Base-by-base conservation (phyloP, 257 asterid species). In the Salvia miltiorrhiza region DNA sequence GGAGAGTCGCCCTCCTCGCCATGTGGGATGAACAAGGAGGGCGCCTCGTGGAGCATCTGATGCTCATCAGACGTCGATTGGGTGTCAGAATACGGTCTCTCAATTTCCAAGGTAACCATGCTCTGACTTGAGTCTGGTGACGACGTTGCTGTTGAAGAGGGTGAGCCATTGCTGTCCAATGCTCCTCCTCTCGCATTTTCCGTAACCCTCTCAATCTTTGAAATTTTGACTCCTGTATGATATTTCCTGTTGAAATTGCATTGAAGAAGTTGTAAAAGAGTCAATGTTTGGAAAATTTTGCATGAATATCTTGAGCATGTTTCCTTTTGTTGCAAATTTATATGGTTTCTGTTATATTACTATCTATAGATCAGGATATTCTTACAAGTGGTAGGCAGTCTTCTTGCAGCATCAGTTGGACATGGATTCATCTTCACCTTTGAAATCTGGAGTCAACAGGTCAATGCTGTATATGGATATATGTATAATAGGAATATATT, bases 1-100 rank as follows among this genome's bases (percentile, higher is more conserved):
- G 82, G 84, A 62, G 89, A 84, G 81, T 90, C 96, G 1, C 92
- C 90, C 3, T 68, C 88, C 21, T 83, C 88, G 0, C 74, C 89
- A 23, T 70, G 33, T 7, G 76, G 76, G 12, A 90, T 68, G 45
- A 75, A 67, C 4, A 73, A 28, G 9, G 95, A 84, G n/a, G 98
- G 98, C 4, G 97, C 97, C 12, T 87, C 93, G 33, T 93, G 96
- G 39, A 93, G 89, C 28, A 58, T 53, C 2, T 73, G 78, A 57
- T 74, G 70, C 43, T 58, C 47, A n/a, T 73, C 73, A 0, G 71
- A 33, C 9, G 67, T 49, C 16, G 65, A 50, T 16, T 70, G 66
- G 14, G 44, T 50, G 67, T 67, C 40, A 10, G 65, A 4, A 1
- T 19, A 7, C 0, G 89, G 86, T 11, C 73, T 69, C 14, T 85